Conservation (phyloP, 2,329 filamentous ascomycete genomes). For the Trichoderma afroharzianum region DNA sequence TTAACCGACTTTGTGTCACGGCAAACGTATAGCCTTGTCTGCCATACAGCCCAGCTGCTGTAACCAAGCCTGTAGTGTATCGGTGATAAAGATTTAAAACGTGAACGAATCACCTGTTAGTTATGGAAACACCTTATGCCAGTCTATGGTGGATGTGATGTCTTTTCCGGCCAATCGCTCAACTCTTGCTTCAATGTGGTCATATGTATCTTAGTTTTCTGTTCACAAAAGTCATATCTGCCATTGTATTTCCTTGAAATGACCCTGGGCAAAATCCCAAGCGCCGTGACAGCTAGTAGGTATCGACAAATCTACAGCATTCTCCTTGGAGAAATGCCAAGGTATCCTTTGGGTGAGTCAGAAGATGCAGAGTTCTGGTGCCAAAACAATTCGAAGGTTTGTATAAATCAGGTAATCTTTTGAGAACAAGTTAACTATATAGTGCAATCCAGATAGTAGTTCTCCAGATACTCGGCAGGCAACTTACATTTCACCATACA, state of each 20-base stretch:
- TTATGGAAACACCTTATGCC: too few relatives aligned
- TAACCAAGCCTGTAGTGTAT: too few relatives aligned
- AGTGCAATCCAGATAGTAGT: not conserved
- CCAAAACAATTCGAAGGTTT: not conserved
- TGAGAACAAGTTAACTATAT: not conserved
- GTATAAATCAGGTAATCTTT: not conserved
- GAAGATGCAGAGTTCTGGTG: not conserved
- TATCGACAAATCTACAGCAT: not conserved
- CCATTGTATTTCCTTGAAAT: not conserved
- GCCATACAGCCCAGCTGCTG: too few relatives aligned
- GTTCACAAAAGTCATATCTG: not conserved
- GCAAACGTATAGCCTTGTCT: not conserved
- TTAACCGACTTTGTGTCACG: not conserved
- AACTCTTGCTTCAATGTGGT: not conserved
- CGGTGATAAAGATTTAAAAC: too few relatives aligned
- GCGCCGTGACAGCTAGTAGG: not conserved
- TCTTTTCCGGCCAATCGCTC: too few relatives aligned
- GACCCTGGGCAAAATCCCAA: not conserved
- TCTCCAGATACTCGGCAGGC: not conserved
- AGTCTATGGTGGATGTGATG: too few relatives aligned
- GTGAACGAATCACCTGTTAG: too few relatives aligned
- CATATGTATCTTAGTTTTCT: not conserved
- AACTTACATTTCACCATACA: not conserved
- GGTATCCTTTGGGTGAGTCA: not conserved
- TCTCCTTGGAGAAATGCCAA: not conserved